Conservation (phyloP, 768 basidiomycete genomes). For the Termitomyces sp. region DNA sequence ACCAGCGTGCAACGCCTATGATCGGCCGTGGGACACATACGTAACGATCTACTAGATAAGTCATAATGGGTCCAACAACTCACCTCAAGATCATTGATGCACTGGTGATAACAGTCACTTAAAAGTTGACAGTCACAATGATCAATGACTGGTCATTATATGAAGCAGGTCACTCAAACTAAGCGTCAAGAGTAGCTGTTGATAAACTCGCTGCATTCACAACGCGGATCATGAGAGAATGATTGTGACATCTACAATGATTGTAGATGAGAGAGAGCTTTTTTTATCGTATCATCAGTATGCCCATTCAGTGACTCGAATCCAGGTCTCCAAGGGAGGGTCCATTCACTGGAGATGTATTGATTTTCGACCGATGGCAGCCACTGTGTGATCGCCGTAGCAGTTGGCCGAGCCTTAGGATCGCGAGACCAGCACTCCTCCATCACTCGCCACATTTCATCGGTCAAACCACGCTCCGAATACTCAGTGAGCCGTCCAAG, state of each 20-base stretch:
- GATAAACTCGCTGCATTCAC: neutral
- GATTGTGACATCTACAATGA: neutral
- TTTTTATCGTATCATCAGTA: neutral
- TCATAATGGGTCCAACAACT: too few species aligned
- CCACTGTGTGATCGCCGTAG: neutral
- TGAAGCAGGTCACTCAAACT: too few species aligned
- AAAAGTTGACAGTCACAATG: too few species aligned
- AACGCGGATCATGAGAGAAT: neutral
- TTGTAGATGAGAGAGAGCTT: neutral
- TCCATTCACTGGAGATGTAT: neutral
- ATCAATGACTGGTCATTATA: too few species aligned
- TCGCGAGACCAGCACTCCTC: neutral
- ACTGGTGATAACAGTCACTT: too few species aligned
- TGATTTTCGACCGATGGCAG: neutral
- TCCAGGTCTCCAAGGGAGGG: neutral
- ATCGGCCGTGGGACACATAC: too few species aligned
- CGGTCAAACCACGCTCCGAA: neutral
- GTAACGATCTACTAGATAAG: too few species aligned
- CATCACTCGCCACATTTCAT: neutral
- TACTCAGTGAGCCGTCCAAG: neutral
- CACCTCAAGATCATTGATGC: too few species aligned
- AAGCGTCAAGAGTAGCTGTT: too few species aligned
- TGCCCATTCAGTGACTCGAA: neutral
- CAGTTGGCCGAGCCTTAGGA: neutral
- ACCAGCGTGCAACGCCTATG: too few species aligned